phyloP scores from a whole-genome alignment of 2,329 filamentous ascomycete genomes.

The Ilyonectria mors-panacis region DNA sequence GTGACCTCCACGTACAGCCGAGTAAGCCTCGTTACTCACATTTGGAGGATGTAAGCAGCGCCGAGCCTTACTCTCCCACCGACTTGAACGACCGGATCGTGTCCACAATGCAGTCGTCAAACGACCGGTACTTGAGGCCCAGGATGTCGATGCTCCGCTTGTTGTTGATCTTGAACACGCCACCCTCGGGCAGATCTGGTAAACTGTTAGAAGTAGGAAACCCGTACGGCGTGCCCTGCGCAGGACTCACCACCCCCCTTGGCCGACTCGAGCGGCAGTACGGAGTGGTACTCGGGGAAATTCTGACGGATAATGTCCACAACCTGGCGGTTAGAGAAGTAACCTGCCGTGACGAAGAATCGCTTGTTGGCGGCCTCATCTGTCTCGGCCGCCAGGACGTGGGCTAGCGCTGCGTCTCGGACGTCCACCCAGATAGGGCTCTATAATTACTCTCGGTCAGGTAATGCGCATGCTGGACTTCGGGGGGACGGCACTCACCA shows the following conservation, averaged over 20 bases:
- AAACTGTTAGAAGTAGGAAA: too few species aligned
- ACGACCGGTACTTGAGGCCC: not conserved
- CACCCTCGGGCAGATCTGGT: too few species aligned
- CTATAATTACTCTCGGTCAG: not conserved
- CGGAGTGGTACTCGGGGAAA: not conserved
- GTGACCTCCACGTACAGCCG: too few species aligned
- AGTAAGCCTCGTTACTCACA: too few species aligned
- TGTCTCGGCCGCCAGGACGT: slow-evolving; percentile 11
- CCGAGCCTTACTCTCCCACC: not conserved
- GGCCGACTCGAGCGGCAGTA: not conserved
- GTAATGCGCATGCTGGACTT: not conserved
- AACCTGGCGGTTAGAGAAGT: not conserved
- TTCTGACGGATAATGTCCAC: not conserved
- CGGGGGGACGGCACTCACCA: not conserved
- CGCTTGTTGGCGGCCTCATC: slow-evolving; percentile 13
- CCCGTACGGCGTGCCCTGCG: too few species aligned
- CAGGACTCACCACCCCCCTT: too few species aligned
- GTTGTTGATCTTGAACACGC: too few species aligned
- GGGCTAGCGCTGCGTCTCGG: slow-evolving; percentile 16
- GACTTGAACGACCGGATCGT: not conserved
- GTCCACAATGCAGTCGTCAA: not conserved
- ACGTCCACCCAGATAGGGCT: slow-evolving; percentile 9
- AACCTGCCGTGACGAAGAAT: not conserved
- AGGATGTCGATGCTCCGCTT: not conserved
- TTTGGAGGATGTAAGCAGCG: too few species aligned